Evolutionary conservation across 805 yeast species (phyloP), one percentile per base, ranked within the genome.

Genomic region (Candida fluviatilis): DNA sequence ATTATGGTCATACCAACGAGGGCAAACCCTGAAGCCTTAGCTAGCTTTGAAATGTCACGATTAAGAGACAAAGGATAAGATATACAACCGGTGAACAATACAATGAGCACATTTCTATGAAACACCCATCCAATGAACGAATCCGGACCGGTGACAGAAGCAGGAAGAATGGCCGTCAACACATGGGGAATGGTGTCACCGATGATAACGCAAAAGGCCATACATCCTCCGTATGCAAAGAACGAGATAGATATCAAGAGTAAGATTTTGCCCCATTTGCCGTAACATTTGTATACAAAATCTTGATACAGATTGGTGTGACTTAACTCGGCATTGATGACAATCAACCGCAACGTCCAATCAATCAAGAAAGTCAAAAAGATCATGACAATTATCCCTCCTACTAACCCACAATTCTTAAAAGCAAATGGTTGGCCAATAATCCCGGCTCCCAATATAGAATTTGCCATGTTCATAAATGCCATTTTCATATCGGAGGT

Each of bases 181-280:
- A 90, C 96, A 57, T 88, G 96, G 0, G 98, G 97, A 25, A 91
- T 80, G 0, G 96, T 85, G 53, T 90, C 98, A 15, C 98, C 98
- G 23, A 90, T 88, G 47, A 90, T 91, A 37, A 90, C 90, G 43
- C 95, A 85, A 60, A 88, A 91, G 2, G 96, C 97, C 71, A 88
- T 80, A 43, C 88, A 79, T 0, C 98, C 98, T 18, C 98, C 97
- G 52, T 87, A 81, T 1, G 98, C 97, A 69, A 90, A 90, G 4
- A 86, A 66, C 2, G 93, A 89, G 55, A 90, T 95, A 0, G 95
- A 78, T 2, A 83, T 49, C 18, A 90, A 68, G 21, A 90, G 78
- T 5, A 80, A 49, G 3, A 81, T 55, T 42, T 80, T 78, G 0
- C 98, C 98, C 14, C 64, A 43, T 12, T 65, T 70, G 0, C 97